Conservation (phyloP, 75 land plant species). For the Cunninghamia lanceolata region DNA sequence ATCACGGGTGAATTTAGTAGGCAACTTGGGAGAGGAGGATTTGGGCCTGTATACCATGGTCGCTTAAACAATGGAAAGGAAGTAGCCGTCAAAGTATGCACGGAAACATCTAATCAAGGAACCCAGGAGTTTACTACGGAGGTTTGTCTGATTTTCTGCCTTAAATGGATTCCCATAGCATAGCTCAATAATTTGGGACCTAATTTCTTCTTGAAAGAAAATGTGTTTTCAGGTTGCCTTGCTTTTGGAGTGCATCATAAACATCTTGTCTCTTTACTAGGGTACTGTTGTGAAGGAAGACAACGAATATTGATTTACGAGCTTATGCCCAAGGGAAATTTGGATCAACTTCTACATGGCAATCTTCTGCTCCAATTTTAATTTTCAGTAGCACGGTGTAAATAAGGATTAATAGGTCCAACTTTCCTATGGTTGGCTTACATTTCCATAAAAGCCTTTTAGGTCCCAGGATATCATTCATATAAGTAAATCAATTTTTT, state of each 20-base stretch:
- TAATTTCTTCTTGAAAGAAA: too few relatives aligned
- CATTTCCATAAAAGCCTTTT: background rate
- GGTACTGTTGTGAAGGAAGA: slow-evolving; percentile 38
- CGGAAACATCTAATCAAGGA: slow-evolving; percentile 27
- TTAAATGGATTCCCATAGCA: background rate
- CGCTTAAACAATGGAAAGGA: slow-evolving; percentile 17
- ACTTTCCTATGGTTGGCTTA: background rate
- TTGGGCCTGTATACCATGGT: slow-evolving; percentile 47
- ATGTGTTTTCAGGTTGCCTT: slow-evolving; percentile 31
- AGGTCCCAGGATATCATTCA: too few relatives aligned
- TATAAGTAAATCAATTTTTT: too few relatives aligned
- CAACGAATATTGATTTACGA: slow-evolving; percentile 40
- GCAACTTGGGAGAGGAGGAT: slow-evolving; percentile 44
- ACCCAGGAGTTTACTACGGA: slow-evolving; percentile 33
- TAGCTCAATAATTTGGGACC: background rate
- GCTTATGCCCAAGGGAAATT: slow-evolving; percentile 43
- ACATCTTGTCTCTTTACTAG: slow-evolving; percentile 49
- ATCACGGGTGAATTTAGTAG: slow-evolving; percentile 35
- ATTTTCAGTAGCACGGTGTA: background rate
- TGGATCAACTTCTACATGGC: slow-evolving; percentile 11
- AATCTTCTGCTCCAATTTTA: background rate
- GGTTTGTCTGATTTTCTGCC: background rate
- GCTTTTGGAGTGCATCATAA: slow-evolving; percentile 47
- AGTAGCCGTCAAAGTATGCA: slow-evolving; percentile 45
- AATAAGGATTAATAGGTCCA: background rate